Percentiles rank a stretch among this genome's conserved stretches.
These are phyloP conservation scores for Hordeum marinum DNA, from an alignment of 176 grass and related monocot genomes.

Conservation along the genomic window DNA sequence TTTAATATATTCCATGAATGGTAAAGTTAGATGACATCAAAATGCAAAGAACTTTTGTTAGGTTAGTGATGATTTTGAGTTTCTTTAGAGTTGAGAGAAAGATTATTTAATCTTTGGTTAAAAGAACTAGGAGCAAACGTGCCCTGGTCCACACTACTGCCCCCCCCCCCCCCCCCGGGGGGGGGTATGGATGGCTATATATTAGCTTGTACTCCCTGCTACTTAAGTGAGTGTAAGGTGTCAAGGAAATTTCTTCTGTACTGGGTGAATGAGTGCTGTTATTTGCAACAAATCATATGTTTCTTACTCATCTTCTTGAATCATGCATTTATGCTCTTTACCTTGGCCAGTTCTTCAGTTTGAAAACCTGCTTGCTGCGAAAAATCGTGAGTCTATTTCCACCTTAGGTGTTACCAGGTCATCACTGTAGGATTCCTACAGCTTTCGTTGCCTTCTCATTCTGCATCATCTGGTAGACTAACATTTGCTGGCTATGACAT, in stretches of 20 bases:
- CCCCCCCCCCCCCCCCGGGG: too few relatives aligned
- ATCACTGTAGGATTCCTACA: background rate
- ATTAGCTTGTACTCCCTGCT: background rate
- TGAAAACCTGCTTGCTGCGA: too few relatives aligned
- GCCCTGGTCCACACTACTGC: too few relatives aligned
- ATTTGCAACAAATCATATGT: background rate
- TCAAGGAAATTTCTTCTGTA: background rate
- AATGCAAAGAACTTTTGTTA: background rate
- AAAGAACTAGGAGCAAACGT: background rate
- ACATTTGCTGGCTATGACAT: background rate
- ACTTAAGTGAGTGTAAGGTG: background rate
- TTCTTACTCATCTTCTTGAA: too few relatives aligned
- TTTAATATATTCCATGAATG: background rate
- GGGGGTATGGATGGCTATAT: too few relatives aligned
- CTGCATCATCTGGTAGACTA: background rate
- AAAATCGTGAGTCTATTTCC: background rate
- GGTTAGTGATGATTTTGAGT: background rate
- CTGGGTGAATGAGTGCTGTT: background rate
- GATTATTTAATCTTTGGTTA: background rate
- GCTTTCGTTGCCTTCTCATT: background rate
- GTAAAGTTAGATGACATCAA: background rate
- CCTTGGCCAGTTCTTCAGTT: too few relatives aligned
- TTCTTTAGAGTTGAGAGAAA: background rate
- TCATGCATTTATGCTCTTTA: too few relatives aligned
- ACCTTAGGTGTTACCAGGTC: background rate